Percentiles rank a stretch among this genome's conserved stretches.
These are phyloP conservation scores for Diaporthe nobilis DNA, from an alignment of 2,329 filamentous ascomycete species.

Conservation along the genomic window DNA sequence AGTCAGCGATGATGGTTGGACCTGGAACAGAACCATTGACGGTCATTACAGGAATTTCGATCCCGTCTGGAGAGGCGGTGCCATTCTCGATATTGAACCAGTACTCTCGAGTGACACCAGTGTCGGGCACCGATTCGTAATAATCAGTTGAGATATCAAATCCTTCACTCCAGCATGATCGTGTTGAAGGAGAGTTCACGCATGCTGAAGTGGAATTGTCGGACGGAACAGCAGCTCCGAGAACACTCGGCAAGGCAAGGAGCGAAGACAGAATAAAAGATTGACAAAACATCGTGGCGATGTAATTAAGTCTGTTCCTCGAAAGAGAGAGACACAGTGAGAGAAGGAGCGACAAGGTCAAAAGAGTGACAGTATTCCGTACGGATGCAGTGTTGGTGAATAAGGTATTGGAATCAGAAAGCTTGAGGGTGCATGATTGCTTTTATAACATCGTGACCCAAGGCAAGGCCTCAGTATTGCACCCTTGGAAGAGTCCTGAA, in stretches of 20 bases:
- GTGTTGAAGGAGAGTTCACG: slow-evolving; percentile 48
- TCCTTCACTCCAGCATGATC: slow-evolving; percentile 54
- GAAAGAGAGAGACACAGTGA: background rate
- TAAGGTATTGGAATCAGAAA: background rate
- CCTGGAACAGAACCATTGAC: slow-evolving; percentile 51
- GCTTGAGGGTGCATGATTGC: background rate
- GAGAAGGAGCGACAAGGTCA: background rate
- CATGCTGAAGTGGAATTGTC: background rate
- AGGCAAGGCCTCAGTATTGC: background rate
- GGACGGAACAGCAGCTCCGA: slow-evolving; percentile 3
- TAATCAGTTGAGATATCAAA: slow-evolving; percentile 58
- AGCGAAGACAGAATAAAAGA: background rate
- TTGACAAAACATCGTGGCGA: background rate
- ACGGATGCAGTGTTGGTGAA: background rate
- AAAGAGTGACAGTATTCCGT: slow-evolving; percentile 1
- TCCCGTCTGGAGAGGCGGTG: slow-evolving; percentile 56
- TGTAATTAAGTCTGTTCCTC: background rate
- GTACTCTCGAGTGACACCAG: slow-evolving; percentile 58
- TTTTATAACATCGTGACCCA: slow-evolving; percentile 6
- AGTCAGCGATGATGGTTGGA: slow-evolving; percentile 47
- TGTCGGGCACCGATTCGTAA: slow-evolving; percentile 51
- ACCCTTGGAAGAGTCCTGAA: background rate
- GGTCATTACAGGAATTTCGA: slow-evolving; percentile 52
- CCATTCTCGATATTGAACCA: slow-evolving; percentile 51
- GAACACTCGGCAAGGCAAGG: background rate